A percentile compares a stretch with the other conserved stretches of the same genome.
Conservation (phyloP, 768 basidiomycete genomes). For the Punctularia strigosozonata region DNA sequence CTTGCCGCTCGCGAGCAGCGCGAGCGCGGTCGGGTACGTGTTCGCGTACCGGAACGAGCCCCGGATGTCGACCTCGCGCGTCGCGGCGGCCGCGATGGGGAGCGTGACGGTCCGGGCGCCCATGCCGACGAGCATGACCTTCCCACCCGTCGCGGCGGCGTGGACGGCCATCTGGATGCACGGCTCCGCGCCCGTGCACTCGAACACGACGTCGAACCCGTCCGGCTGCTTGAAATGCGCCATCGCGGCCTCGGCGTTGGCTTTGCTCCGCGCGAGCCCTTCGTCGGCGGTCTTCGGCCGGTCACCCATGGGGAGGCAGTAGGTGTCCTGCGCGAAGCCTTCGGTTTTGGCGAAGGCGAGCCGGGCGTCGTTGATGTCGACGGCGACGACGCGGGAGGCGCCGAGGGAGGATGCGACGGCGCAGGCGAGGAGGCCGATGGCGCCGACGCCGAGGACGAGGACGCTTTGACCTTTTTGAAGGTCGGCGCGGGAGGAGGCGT, state of each 20-base stretch:
- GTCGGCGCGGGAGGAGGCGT: conserved; percentile 36
- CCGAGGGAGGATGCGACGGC: conserved; percentile 65
- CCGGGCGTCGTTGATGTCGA: conserved; percentile 79
- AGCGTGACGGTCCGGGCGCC: conserved; percentile 73
- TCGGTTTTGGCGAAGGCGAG: conserved; percentile 66
- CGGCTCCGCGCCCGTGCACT: conserved; percentile 89
- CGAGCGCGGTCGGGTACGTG: conserved; percentile 81
- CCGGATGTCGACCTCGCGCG: conserved; percentile 85
- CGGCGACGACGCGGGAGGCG: conserved; percentile 58
- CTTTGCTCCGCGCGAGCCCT: conserved; percentile 47
- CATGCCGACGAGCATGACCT: conserved; percentile 94
- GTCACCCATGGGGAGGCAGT: conserved; percentile 43
- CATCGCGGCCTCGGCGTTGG: conserved; percentile 39
- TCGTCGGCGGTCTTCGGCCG: conserved; percentile 44
- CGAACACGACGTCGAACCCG: conserved; percentile 89
- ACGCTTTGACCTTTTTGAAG: conserved; percentile 49
- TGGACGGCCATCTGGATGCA: conserved; percentile 87
- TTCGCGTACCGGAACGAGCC: conserved; percentile 89
- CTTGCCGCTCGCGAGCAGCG: conserved; percentile 50
- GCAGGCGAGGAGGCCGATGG: conserved; percentile 87
- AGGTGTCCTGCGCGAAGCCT: conserved; percentile 69
- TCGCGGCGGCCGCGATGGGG: conserved; percentile 73
- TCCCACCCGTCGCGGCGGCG: conserved; percentile 76
- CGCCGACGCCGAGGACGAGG: conserved; percentile 85
- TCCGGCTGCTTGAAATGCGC: conserved; percentile 46